phyloP scores from a whole-genome alignment of 2,329 filamentous ascomycete species.

The Emmonsiellopsis sp. region DNA sequence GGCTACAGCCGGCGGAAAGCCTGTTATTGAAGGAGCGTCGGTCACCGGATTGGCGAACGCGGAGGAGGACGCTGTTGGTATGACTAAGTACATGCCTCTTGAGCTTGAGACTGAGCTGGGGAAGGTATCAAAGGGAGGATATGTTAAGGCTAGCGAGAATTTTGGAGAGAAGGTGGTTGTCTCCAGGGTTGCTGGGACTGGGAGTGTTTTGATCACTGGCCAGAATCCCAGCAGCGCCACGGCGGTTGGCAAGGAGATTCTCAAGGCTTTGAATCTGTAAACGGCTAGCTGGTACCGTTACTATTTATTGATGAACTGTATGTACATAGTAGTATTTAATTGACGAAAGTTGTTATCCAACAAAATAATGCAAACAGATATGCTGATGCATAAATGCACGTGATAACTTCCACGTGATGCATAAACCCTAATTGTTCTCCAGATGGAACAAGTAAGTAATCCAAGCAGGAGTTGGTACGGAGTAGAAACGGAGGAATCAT shows the following conservation, averaged over 20 bases:
- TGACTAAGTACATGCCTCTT: conserved; percentile 37
- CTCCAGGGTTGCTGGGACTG: conserved; percentile 16
- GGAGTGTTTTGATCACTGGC: conserved; percentile 36
- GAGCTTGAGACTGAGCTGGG: conserved; percentile 36
- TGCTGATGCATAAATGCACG: no score
- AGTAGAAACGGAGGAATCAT: no score
- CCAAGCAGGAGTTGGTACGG: no score
- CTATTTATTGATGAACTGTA: neutral
- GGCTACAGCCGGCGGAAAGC: conserved; percentile 33
- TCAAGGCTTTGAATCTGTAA: conserved; percentile 22
- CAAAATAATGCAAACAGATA: no score
- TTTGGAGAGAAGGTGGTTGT: conserved; percentile 38
- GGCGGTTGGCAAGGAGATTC: conserved; percentile 34
- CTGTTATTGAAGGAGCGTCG: conserved; percentile 30
- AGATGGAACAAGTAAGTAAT: no score
- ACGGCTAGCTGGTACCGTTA: neutral
- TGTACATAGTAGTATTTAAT: no score
- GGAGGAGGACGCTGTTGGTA: conserved; percentile 35
- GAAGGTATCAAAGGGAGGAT: conserved; percentile 32
- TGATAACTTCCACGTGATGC: no score
- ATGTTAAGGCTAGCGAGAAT: conserved; percentile 36
- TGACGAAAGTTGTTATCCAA: no score
- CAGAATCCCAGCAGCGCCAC: conserved; percentile 40
- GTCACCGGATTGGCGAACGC: conserved; percentile 41
- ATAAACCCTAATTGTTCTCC: no score